Conservation (phyloP, 192 early-diverging fungal species). For the Spinellus fusiger region DNA sequence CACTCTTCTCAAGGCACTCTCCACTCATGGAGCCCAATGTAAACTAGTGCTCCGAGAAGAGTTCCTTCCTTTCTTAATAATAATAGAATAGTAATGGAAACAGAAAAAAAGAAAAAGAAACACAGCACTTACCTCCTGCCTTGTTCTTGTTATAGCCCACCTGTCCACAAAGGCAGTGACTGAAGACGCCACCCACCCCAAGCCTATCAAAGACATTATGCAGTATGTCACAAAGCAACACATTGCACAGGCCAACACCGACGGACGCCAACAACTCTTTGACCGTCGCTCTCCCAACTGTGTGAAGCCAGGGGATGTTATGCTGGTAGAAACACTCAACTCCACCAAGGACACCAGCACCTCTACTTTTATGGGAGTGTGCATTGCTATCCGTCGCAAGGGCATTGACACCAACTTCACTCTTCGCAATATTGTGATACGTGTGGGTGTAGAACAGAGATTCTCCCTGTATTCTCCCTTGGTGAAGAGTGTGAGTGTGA, state of each 20-base stretch:
- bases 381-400: constrained; percentile 66
- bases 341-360: constrained; percentile 41
- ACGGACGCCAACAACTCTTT: constrained; percentile 59
- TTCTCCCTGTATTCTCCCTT: constrained; percentile 72
- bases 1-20: no score
- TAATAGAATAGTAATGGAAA: no score
- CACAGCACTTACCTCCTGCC: no score
- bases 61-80: no score
- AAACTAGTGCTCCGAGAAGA: no score
- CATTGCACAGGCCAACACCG: constrained; percentile 46
- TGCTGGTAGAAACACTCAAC: constrained; percentile 64
- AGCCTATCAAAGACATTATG: constrained; percentile 53
- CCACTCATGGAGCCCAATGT: no score
- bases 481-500: constrained; percentile 64
- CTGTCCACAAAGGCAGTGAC: no score
- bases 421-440: constrained; percentile 70
- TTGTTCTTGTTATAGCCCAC: no score
- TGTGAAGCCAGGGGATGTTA: constrained; percentile 56
- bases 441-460: constrained; percentile 71
- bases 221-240: constrained; percentile 58
- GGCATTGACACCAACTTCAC: constrained; percentile 74
- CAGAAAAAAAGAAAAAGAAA: no score
- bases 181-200: background rate
- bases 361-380: constrained; percentile 64
- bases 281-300: constrained; percentile 49